phyloP scores from a whole-genome alignment of 169 alveolate genomes.

The Theileria equi region DNA sequence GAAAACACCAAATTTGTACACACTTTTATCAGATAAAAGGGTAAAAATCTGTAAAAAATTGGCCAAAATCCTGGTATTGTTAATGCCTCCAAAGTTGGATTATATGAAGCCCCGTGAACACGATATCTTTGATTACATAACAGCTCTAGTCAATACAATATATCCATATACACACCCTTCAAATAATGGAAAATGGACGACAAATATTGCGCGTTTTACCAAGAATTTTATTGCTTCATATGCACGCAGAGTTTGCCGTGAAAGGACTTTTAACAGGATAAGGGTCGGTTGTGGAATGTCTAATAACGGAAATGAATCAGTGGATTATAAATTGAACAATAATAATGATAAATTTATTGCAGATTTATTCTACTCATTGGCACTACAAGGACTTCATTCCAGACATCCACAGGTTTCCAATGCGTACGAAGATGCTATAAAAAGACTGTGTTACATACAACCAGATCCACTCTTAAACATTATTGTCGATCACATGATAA shows the following conservation, averaged over 20 bases:
- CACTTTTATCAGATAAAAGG: slow-evolving; percentile 22
- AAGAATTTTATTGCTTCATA: slow-evolving; percentile 24
- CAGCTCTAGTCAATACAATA: slow-evolving; percentile 24
- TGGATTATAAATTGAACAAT: neutral
- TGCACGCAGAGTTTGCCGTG: slow-evolving; percentile 25
- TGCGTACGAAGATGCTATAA: slow-evolving; percentile 37
- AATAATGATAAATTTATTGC: slow-evolving; percentile 14
- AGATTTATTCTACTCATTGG: slow-evolving; percentile 26
- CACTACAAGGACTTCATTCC: slow-evolving; percentile 41
- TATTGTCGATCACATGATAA: slow-evolving; percentile 22
- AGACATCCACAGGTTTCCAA: slow-evolving; percentile 35
- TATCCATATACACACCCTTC: slow-evolving; percentile 68
- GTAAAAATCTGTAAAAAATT: slow-evolving; percentile 20
- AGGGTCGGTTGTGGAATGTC: slow-evolving; percentile 7
- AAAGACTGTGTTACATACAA: slow-evolving; percentile 35
- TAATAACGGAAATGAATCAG: neutral
- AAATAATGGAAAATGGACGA: slow-evolving; percentile 58
- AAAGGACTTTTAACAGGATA: neutral
- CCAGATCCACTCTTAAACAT: slow-evolving; percentile 22
- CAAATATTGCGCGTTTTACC: slow-evolving; percentile 35
- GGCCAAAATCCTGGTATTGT: slow-evolving; percentile 24
- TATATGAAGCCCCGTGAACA: neutral
- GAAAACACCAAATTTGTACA: slow-evolving; percentile 44
- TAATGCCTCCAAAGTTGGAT: neutral
- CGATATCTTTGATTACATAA: slow-evolving; percentile 21